These are phyloP conservation scores for Dictyostelium firmibasis DNA, from an alignment of 78 protist species.

Conservation along the genomic window DNA sequence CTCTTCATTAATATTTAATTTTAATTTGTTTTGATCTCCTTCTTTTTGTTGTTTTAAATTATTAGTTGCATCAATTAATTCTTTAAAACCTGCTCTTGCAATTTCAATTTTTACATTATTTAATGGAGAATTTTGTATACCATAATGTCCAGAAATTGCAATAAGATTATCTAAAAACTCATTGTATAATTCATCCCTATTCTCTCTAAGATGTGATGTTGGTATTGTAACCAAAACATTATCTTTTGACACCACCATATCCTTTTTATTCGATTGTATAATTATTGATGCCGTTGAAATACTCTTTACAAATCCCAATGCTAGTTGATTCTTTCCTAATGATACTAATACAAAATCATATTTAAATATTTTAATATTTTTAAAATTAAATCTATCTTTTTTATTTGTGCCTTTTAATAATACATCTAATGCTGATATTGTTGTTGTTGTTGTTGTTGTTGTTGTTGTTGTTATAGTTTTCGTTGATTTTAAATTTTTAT, in stretches of 20 bases:
- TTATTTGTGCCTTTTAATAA: background rate
- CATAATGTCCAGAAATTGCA: background rate
- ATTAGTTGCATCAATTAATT: background rate
- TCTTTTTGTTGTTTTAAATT: background rate
- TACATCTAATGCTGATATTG: background rate
- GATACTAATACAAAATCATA: conserved; percentile 1
- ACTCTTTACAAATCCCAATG: background rate
- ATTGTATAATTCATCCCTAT: background rate
- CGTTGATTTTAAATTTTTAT: background rate
- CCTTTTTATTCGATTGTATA: background rate
- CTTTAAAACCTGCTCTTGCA: background rate
- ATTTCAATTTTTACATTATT: background rate
- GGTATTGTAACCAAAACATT: background rate
- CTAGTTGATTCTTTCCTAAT: background rate
- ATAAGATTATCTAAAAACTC: background rate
- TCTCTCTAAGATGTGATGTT: background rate
- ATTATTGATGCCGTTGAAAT: background rate
- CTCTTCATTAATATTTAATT: background rate
- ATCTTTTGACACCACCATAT: background rate
- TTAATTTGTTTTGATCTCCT: background rate
- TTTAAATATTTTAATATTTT: background rate
- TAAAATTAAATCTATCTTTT: background rate
- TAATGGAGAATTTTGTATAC: background rate
- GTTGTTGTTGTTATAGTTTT: background rate
- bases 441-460: background rate